A percentile compares a stretch with the other conserved stretches of the same genome.
phyloP scores from a whole-genome alignment of 2,329 filamentous ascomycete species.

The Fusarium lyarnte region DNA sequence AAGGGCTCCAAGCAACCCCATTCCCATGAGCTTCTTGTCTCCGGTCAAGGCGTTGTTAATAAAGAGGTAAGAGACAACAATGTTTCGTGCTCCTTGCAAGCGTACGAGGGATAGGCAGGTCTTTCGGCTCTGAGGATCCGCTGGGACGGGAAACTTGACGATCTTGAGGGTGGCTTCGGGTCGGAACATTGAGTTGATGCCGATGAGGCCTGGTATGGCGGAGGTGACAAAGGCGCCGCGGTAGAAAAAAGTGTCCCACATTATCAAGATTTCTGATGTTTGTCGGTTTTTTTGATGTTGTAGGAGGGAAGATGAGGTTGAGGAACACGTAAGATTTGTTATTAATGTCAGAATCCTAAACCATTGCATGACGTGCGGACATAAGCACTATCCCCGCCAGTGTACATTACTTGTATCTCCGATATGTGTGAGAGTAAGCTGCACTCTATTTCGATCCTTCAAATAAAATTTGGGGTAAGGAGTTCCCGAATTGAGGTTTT shows the following conservation, averaged over 20 bases:
- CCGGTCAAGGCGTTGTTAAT: constrained; percentile 22
- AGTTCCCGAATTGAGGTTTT: accelerated
- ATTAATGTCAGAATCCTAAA: neutral
- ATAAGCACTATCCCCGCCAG: neutral
- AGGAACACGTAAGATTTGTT: neutral
- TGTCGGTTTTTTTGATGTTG: neutral
- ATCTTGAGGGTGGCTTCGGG: constrained; percentile 19
- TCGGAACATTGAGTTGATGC: constrained; percentile 19
- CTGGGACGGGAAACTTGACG: constrained; percentile 25
- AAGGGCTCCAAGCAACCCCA: neutral
- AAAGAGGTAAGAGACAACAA: constrained; percentile 32
- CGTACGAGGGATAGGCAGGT: constrained; percentile 7
- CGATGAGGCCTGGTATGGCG: constrained; percentile 27
- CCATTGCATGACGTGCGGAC: neutral
- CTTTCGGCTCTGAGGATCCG: constrained; percentile 18
- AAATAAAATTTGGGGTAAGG: neutral
- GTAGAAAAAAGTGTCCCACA: constrained; percentile 23
- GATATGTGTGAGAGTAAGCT: neutral
- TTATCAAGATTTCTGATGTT: neutral
- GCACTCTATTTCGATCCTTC: neutral
- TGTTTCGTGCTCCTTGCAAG: constrained; percentile 29
- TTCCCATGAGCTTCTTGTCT: constrained; percentile 7
- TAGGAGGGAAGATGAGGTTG: neutral
- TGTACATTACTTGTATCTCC: neutral
- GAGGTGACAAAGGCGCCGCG: constrained; percentile 20